Percentiles rank a stretch among this genome's conserved stretches.
These are phyloP conservation scores for Niebla homalea DNA, from an alignment of 495 filamentous ascomycete genomes.

Conservation along the genomic window DNA sequence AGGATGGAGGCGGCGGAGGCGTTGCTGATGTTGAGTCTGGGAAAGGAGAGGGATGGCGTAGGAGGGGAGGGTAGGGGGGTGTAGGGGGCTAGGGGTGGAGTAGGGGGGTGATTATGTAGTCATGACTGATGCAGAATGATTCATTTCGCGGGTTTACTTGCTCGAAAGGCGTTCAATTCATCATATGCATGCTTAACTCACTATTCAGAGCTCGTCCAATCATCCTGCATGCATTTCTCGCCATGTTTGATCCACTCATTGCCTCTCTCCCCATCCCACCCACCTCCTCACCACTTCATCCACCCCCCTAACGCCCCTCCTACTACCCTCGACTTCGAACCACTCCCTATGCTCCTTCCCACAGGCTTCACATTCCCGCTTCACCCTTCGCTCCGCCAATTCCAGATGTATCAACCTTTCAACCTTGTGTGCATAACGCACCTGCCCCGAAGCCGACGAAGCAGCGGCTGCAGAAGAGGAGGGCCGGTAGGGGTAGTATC, in stretches of 20 bases:
- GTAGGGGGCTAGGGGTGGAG: slow-evolving; percentile 34
- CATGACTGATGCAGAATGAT: background rate
- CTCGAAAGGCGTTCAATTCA: too few species aligned
- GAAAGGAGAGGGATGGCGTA: slow-evolving; percentile 20
- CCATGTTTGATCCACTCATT: background rate
- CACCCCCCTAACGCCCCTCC: slow-evolving; percentile 55
- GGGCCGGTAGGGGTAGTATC: slow-evolving; percentile 79
- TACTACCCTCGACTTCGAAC: slow-evolving; percentile 78
- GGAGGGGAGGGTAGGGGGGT: slow-evolving; percentile 28
- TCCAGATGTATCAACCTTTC: slow-evolving; percentile 88
- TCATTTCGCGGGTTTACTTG: too few species aligned
- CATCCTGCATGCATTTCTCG: background rate
- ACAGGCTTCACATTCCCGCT: slow-evolving; percentile 60
- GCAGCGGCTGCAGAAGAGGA: slow-evolving; percentile 31
- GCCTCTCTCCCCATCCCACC: slow-evolving; percentile 62
- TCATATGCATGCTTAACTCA: background rate
- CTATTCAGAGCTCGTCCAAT: background rate
- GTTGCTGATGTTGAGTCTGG: slow-evolving; percentile 44
- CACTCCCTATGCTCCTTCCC: slow-evolving; percentile 87
- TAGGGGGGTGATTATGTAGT: slow-evolving; percentile 39
- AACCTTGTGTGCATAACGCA: slow-evolving; percentile 77
- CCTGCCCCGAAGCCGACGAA: slow-evolving; percentile 30
- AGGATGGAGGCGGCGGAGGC: slow-evolving; percentile 48
- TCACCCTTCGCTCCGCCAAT: slow-evolving; percentile 52
- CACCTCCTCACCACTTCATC: slow-evolving; percentile 80